Base-by-base conservation (phyloP, 2,329 filamentous ascomycete species). In the Ophiocordyceps camponoti-saundersi region DNA sequence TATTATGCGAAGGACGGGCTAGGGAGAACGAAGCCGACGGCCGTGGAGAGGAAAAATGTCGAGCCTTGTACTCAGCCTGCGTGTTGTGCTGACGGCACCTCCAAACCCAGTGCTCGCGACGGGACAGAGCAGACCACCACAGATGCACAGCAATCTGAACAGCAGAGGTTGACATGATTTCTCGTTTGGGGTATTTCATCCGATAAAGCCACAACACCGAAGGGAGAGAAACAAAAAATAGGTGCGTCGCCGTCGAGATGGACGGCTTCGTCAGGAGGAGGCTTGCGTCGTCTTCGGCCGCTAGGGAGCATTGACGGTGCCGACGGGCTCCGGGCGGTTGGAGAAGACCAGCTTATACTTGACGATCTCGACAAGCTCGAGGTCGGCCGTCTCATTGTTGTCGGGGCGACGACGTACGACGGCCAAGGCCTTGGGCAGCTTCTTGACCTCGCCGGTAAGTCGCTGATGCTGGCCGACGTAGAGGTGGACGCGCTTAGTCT, bases 1-100 rank as follows among this genome's bases (percentile, higher is more conserved):
- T 98, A 94, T 60, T 98, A 98, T 65, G 89, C 82, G 0, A 90
- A 83, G 61, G 86, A 95, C 43, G 92, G 92, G 0, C 59, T 98
- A 47, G 92, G 90, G 1, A 78, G 92, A 61, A 89, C 84, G 30
- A 88, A 72, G 58, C 65, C 70, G 6, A 50, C 59, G 12, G 49
- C 59, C 13, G 58, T 60, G 36, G 57, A 52, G 15, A 52, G 49
- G 6, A 29, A 32, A 22, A 16, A 41, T 12, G 21, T 7, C 7
- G 36, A 23, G 23, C 26, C 26, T 10, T 29, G 26, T 29, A 29
- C 26, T 29, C 26, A 10, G 11, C 26, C 8, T 6, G 26, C 26
- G 26, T 29, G 26, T 11, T 29, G 26, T 10, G 26, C 26, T 10
- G 7, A 29, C 26, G 26, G 26, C 7, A 6, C 26, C 8, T 29